These are phyloP conservation scores for Lentinus tigrinus DNA, from an alignment of 768 basidiomycete genomes.

Conservation along the genomic window DNA sequence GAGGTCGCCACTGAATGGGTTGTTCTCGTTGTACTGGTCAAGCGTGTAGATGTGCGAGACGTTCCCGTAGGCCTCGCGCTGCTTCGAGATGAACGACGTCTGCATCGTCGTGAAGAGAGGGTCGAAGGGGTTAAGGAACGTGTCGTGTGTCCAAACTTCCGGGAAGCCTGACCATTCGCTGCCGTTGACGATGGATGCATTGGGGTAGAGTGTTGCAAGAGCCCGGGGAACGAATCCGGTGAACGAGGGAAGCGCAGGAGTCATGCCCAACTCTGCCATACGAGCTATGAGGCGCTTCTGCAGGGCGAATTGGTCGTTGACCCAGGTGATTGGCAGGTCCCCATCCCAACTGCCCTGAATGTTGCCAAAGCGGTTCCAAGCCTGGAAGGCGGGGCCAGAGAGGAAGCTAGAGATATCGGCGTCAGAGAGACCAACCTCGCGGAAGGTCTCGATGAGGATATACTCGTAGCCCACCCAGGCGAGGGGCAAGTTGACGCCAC, in stretches of 20 bases:
- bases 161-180: conserved; percentile 38
- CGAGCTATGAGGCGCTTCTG: conserved; percentile 37
- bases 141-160: conserved; percentile 31
- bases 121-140: conserved; percentile 42
- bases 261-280: conserved; percentile 43
- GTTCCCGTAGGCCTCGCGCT: conserved; percentile 36
- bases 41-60: conserved; percentile 43
- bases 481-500: conserved; percentile 41
- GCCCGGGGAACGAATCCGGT: conserved; percentile 41
- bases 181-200: conserved; percentile 35
- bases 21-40: conserved; percentile 45
- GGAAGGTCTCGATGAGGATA: conserved; percentile 35
- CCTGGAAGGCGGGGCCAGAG: conserved; percentile 40
- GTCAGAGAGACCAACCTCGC: conserved; percentile 37
- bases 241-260: conserved; percentile 40
- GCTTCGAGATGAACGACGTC: conserved; percentile 38
- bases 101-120: conserved; percentile 37
- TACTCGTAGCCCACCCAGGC: conserved; percentile 43
- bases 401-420: conserved; percentile 35
- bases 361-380: conserved; percentile 45
- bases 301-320: conserved; percentile 36
- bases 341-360: conserved; percentile 42
- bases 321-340: conserved; percentile 36
- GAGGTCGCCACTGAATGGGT: conserved; percentile 33
- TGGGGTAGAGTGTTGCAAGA: conserved; percentile 30